Percentiles rank a stretch among this genome's conserved stretches.
Evolutionary conservation across 495 filamentous ascomycete species (phyloP).

Genomic region (Aspergillus panamensis): DNA sequence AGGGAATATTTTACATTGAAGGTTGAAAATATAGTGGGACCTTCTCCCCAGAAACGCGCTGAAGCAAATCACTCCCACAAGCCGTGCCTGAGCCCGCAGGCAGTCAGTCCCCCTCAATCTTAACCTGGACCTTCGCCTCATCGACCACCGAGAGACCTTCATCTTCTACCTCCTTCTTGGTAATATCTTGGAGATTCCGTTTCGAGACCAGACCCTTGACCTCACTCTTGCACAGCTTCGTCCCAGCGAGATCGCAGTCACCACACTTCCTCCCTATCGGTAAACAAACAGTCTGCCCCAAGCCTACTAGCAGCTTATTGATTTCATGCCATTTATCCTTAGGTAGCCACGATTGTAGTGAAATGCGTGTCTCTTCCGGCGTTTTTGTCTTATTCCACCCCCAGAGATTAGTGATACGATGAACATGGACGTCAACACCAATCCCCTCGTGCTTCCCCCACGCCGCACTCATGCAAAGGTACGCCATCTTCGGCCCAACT

Average conservation of each 20-base stretch:
- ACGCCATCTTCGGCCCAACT: slow-evolving; percentile 97
- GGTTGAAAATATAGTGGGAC: neutral
- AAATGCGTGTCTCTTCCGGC: slow-evolving; percentile 79
- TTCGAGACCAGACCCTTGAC: slow-evolving; percentile 40
- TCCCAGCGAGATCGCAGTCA: slow-evolving; percentile 71
- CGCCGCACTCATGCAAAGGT: slow-evolving; percentile 75
- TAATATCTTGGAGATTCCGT: slow-evolving; percentile 29
- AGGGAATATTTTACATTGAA: neutral
- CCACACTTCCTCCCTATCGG: slow-evolving; percentile 78
- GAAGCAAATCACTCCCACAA: slow-evolving; percentile 6
- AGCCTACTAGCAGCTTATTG: slow-evolving; percentile 85
- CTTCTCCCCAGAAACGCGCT: neutral
- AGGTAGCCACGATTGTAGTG: slow-evolving; percentile 81
- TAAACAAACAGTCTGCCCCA: slow-evolving; percentile 84
- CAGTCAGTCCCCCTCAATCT: slow-evolving; percentile 27
- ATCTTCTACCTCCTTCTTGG: slow-evolving; percentile 41
- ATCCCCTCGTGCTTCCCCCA: slow-evolving; percentile 62
- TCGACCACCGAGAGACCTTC: slow-evolving; percentile 36
- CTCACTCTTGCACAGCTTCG: slow-evolving; percentile 72
- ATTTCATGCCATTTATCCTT: slow-evolving; percentile 90
- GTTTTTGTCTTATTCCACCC: slow-evolving; percentile 82
- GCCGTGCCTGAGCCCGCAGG: slow-evolving; percentile 1
- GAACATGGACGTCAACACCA: slow-evolving; percentile 66
- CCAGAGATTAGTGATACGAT: slow-evolving; percentile 96
- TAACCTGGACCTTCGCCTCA: slow-evolving; percentile 36